Percentiles rank a stretch among this genome's conserved stretches.
phyloP scores from a whole-genome alignment of 495 filamentous ascomycete species.

The Pyrenula aspistea region DNA sequence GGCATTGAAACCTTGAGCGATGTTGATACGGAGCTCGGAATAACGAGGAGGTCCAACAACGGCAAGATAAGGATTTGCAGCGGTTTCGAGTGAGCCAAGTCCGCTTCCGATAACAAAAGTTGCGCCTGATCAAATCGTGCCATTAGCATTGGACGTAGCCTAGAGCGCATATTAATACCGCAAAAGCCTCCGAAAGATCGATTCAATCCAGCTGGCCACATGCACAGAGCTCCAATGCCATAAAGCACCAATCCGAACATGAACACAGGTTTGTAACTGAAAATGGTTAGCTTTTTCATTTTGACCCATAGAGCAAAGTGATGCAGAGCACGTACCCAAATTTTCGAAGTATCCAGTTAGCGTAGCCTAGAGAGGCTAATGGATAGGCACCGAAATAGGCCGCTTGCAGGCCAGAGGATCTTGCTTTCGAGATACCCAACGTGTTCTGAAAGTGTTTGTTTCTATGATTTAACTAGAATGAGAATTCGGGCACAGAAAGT shows the following conservation, averaged over 20 bases:
- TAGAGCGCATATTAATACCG: no score
- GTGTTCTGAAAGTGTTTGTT: slow-evolving; percentile 42
- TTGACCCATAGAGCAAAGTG: neutral
- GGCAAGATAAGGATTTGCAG: slow-evolving; percentile 44
- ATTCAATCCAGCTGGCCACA: slow-evolving; percentile 41
- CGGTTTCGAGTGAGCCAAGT: slow-evolving; percentile 40
- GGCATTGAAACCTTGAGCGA: slow-evolving; percentile 59
- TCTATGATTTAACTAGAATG: no score
- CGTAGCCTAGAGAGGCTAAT: slow-evolving; percentile 47
- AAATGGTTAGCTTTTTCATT: neutral
- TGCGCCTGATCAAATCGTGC: no score
- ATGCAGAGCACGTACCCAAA: slow-evolving; percentile 15
- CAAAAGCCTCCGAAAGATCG: slow-evolving; percentile 31
- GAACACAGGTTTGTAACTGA: slow-evolving; percentile 35
- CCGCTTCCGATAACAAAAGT: slow-evolving; percentile 48
- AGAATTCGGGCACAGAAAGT: no score
- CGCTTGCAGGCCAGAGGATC: slow-evolving; percentile 41
- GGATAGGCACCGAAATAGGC: slow-evolving; percentile 48
- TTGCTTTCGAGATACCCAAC: slow-evolving; percentile 33
- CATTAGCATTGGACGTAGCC: no score
- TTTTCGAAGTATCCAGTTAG: slow-evolving; percentile 41
- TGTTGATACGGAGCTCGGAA: slow-evolving; percentile 46
- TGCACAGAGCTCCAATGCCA: slow-evolving; percentile 39
- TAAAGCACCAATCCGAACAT: slow-evolving; percentile 40
- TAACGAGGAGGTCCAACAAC: slow-evolving; percentile 39